Base-by-base conservation (phyloP, 331 rosid species). In the Malus hybrid region DNA sequence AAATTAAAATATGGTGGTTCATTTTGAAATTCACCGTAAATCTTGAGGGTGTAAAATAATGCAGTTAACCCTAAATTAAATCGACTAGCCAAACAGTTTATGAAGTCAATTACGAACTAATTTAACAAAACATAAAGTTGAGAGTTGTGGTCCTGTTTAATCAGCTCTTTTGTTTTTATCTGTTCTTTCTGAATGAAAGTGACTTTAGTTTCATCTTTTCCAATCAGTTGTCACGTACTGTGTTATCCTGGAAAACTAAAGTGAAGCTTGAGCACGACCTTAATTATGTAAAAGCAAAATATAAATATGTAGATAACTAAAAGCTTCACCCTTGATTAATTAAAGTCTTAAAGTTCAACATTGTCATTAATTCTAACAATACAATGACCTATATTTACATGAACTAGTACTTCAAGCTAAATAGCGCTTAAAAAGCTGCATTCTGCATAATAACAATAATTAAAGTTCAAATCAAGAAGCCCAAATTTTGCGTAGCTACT, bases 121-220 rank as follows among this genome's bases (percentile, higher is more conserved):
- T 24, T 24, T 24, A 24, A 24, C 24, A 24, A 24, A 24, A 24
- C 24, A 24, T 24, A 24, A 24, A 24, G 24, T 24, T 24, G 24
- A 24, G 24, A 24, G 24, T 24, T 24, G 24, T 24, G 24, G 24
- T 24, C 24, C 24, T 24, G 24, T 24, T 24, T 24, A 24, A 24
- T 24, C 24, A 24, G 24, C 24, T 24, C 24, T 24, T 24, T 24
- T 24, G 24, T 24, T 57, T 57, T 68, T 67, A 24, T 28, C 67
- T 75, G 63, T 70, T 46, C 70, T 62, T 75, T 75, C 74, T 81
- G 76, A 58, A 69, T 71, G 77, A 77, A 56, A 65, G 56, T 52
- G 82, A 76, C 82, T 57, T 72, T 42, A 72, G 33, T 39, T 72
- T 65, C 44, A 79, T 79, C 80, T 48, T 55, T 66, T 75, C 20